These are phyloP conservation scores for Syzygium aromaticum DNA, from an alignment of 345 rosid genomes.

Conservation along the genomic window DNA sequence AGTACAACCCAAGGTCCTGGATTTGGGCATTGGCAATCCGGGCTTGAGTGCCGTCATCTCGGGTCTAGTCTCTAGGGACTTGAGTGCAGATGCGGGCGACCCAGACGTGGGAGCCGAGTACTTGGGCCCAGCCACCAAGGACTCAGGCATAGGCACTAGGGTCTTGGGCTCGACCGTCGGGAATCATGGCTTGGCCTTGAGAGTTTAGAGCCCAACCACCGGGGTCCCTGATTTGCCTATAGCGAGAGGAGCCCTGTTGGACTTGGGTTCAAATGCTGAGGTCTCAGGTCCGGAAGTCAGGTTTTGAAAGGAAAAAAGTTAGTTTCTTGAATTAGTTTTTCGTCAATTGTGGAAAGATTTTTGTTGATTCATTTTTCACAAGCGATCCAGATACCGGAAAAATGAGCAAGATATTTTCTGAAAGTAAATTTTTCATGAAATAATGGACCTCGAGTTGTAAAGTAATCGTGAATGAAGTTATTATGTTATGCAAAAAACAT, in stretches of 20 bases:
- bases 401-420: background rate
- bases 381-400: background rate
- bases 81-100: background rate
- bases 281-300: background rate
- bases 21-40: background rate
- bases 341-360: rapidly evolving
- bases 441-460: background rate
- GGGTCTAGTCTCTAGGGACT: background rate
- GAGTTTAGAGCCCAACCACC: background rate
- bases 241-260: background rate
- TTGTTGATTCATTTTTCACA: background rate
- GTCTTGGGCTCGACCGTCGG: background rate
- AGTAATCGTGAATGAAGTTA: background rate
- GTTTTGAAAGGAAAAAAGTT: background rate
- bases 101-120: background rate
- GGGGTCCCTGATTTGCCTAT: background rate
- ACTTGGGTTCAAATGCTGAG: background rate
- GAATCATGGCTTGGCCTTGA: background rate
- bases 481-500: background rate
- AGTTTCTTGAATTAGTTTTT: background rate
- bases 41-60: no score
- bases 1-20: background rate
- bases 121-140: background rate
- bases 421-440: background rate
- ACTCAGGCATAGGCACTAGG: no score